These are phyloP conservation scores for Penicillium decumbens DNA, from an alignment of 2,329 filamentous ascomycete genomes.

Conservation along the genomic window DNA sequence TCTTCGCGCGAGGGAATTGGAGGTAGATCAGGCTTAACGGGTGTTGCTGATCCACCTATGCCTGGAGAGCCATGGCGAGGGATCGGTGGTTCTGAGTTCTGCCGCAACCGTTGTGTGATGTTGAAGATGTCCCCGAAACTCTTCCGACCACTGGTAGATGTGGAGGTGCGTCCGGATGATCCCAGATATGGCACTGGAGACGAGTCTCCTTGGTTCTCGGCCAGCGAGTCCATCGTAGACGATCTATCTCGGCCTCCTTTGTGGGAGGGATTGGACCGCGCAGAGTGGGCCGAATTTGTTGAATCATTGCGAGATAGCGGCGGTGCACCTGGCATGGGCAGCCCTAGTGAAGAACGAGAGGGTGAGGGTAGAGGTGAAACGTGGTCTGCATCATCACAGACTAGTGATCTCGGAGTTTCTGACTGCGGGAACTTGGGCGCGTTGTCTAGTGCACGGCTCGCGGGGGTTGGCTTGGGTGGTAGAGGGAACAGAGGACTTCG, in stretches of 20 bases:
- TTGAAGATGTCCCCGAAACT: constrained; percentile 88
- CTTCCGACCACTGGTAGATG: constrained; percentile 77
- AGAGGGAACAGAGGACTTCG: constrained; percentile 78
- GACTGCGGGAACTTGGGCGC: constrained; percentile 19
- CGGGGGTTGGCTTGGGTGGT: constrained; percentile 59
- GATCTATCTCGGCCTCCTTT: constrained; percentile 64
- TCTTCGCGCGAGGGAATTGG: constrained; percentile 74
- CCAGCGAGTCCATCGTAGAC: constrained; percentile 81
- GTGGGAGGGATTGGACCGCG: constrained; percentile 50
- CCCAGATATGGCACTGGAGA: constrained; percentile 60
- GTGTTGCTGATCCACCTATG: constrained; percentile 60
- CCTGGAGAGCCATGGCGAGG: constrained; percentile 61
- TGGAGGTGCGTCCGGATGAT: constrained; percentile 63
- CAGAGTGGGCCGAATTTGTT: constrained; percentile 62
- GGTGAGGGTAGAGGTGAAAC: constrained; percentile 46
- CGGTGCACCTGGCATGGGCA: constrained; percentile 44
- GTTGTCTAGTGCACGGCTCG: constrained; percentile 12
- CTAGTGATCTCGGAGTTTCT: constrained; percentile 22
- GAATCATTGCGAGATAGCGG: constrained; percentile 58
- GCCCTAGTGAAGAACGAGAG: constrained; percentile 50
- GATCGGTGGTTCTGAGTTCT: constrained; percentile 69
- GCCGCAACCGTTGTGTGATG: constrained; percentile 68
- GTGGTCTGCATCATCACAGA: constrained; percentile 30
- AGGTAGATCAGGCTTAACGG: constrained; percentile 60
- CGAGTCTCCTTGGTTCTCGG: constrained; percentile 66